A percentile compares a stretch with the other conserved stretches of the same genome.
Conservation (phyloP, 148 eudicot genomes). For the Diospyros kaki region DNA sequence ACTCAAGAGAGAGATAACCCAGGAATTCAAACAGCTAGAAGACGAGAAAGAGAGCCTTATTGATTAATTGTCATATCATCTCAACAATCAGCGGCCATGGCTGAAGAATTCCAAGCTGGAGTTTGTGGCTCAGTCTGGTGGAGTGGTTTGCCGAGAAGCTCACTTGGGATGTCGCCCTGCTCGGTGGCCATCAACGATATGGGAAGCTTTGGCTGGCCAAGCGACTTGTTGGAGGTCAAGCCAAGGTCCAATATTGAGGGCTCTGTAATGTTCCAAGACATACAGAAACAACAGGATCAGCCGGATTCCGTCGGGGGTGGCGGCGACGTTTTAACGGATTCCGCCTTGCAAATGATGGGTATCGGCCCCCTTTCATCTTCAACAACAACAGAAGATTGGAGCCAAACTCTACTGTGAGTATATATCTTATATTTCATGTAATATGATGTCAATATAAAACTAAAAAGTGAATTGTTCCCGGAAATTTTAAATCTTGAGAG, state of each 20-base stretch:
- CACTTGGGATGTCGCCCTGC: conserved; percentile 46
- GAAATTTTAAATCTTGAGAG: not conserved
- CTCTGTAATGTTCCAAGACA: conserved; percentile 22
- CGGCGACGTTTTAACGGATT: conserved; percentile 23
- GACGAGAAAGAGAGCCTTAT: too few species aligned
- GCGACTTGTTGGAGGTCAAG: conserved; percentile 30
- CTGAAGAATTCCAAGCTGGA: conserved; percentile 60
- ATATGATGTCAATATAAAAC: not conserved
- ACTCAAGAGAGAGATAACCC: not conserved
- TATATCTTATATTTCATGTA: not conserved
- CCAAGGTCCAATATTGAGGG: conserved; percentile 28
- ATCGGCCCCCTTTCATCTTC: conserved; percentile 39
- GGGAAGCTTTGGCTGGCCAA: conserved; percentile 45
- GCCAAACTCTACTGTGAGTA: conserved; percentile 53
- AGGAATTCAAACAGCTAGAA: too few species aligned
- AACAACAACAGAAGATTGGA: conserved; percentile 48
- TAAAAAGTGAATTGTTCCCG: too few species aligned
- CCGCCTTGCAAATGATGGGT: conserved; percentile 41
- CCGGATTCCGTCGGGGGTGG: conserved; percentile 7
- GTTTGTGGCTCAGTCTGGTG: conserved; percentile 64
- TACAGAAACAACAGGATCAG: conserved; percentile 2
- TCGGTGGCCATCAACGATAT: conserved; percentile 31
- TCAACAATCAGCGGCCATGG: conserved; percentile 31
- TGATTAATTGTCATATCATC: not conserved
- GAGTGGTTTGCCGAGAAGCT: conserved; percentile 31